phyloP scores from a whole-genome alignment of 805 yeast genomes.

The Nakazawaea ishiwadae region DNA sequence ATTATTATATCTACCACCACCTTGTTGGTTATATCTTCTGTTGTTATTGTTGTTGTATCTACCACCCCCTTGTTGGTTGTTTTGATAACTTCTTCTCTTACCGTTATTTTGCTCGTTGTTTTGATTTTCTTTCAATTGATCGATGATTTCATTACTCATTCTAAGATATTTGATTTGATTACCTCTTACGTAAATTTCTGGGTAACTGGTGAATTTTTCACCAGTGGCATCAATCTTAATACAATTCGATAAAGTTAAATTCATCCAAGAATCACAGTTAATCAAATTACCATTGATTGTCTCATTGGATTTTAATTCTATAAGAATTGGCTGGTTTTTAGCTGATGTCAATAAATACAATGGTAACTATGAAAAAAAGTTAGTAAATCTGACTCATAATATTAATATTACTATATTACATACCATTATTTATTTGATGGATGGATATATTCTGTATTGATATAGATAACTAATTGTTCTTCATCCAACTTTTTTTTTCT shows the following conservation, averaged over 20 bases:
- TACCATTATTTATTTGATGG: not conserved
- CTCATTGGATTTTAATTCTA: slow-evolving; percentile 91
- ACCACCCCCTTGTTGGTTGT: slow-evolving; percentile 5
- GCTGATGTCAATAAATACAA: slow-evolving; percentile 86
- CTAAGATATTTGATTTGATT: slow-evolving; percentile 75
- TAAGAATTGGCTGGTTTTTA: slow-evolving; percentile 79
- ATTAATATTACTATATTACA: too few species aligned
- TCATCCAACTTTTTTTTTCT: too few species aligned
- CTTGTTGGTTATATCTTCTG: slow-evolving; percentile 21
- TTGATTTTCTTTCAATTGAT: slow-evolving; percentile 66
- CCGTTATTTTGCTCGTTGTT: slow-evolving; percentile 39
- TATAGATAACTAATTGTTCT: too few species aligned
- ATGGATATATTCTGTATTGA: too few species aligned
- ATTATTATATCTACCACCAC: slow-evolving; percentile 13
- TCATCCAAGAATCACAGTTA: slow-evolving; percentile 96
- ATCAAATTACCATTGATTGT: slow-evolving; percentile 78
- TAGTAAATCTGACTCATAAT: too few species aligned
- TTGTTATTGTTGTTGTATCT: slow-evolving; percentile 20
- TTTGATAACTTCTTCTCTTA: slow-evolving; percentile 22
- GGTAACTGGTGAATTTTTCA: slow-evolving; percentile 54
- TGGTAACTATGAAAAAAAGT: slow-evolving; percentile 58
- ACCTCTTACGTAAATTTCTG: slow-evolving; percentile 81
- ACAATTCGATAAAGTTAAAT: slow-evolving; percentile 75
- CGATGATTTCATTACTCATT: slow-evolving; percentile 73
- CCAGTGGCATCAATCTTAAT: slow-evolving; percentile 62